Evolutionary conservation across 345 rosid genomes (phyloP), one percentile per base, ranked within the genome.

Genomic region (Moringa oleifera): DNA sequence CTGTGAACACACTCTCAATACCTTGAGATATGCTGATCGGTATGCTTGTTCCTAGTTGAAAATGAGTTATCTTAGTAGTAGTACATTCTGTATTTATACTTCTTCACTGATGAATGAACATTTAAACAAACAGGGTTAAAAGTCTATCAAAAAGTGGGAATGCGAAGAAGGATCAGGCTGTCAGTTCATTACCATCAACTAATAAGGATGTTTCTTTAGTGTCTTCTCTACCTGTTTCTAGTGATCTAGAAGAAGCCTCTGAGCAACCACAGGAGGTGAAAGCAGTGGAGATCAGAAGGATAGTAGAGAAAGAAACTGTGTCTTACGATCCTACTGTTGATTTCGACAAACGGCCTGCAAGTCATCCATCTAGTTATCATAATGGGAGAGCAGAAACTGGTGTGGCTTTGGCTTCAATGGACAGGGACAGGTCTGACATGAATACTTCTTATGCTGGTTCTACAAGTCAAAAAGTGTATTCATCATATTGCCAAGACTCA

Each of bases 11-110:
- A 89, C 97, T 22, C 82, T 92, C 55, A 92, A 92, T 72, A 89
- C 98, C 57, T 78, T 92, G 73, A 86, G 98, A 89, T 92, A 92
- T 73, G 97, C 98, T 6, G 97, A 92, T 64, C 83, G 95, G 97
- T 90, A 81, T 61, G 74, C 36, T 68, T 60, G 51, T 36, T 78
- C 33, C 23, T 41, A 4, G 47, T 41, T 28, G 3, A 8, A 28
- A 41, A 17, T 58, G 51, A 69, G 51, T 51, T 64, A 54, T 53
- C 61, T 37, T 23, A 46, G 64, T 61, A n/a, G n/a, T n/a, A n/a
- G n/a, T n/a, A n/a, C n/a, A n/a, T n/a, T n/a, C 25, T 22, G 13
- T 11, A 33, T 33, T 33, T 33, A 33, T 53, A 41, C 61, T 25
- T 64, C 2, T 23, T 53, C 23, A 55, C 55, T 58, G 22, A 74